A percentile compares a stretch with the other conserved stretches of the same genome.
Conservation (phyloP, 2,329 filamentous ascomycete genomes). For the Phoma sp. region DNA sequence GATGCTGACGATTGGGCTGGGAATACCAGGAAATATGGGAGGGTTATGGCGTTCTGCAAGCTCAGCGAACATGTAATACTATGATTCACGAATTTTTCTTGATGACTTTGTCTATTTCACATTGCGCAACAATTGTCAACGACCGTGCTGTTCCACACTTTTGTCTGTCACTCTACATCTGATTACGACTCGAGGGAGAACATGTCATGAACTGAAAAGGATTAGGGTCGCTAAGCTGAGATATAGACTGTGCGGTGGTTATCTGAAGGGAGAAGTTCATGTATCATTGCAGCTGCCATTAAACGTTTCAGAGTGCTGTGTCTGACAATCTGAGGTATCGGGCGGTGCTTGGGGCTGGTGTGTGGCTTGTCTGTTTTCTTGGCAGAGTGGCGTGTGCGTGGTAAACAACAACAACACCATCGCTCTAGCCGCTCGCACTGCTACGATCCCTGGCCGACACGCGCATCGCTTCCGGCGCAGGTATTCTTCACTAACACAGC, state of each 20-base stretch:
- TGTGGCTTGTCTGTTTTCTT: constrained; percentile 4
- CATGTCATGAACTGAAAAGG: too few species aligned
- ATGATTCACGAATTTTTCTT: constrained; percentile 13
- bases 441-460: constrained; percentile 21
- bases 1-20: background rate
- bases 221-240: too few species aligned
- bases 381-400: background rate
- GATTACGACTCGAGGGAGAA: too few species aligned
- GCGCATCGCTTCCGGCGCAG: constrained; percentile 18
- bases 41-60: constrained; percentile 2
- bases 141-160: too few species aligned
- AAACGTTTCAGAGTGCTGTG: too few species aligned
- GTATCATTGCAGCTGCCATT: too few species aligned
- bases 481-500: constrained; percentile 16
- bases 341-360: background rate
- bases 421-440: constrained; percentile 11
- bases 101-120: background rate
- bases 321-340: background rate
- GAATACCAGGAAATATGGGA: constrained; percentile 2
- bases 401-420: constrained; percentile 17
- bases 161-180: too few species aligned
- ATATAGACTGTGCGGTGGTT: too few species aligned
- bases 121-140: too few species aligned
- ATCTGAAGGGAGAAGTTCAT: too few species aligned
- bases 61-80: constrained; percentile 5